A percentile compares a stretch with the other conserved stretches of the same genome.
These are phyloP conservation scores for Globisporangium cystogenes DNA, from an alignment of 352 stramenopile species.

Conservation along the genomic window DNA sequence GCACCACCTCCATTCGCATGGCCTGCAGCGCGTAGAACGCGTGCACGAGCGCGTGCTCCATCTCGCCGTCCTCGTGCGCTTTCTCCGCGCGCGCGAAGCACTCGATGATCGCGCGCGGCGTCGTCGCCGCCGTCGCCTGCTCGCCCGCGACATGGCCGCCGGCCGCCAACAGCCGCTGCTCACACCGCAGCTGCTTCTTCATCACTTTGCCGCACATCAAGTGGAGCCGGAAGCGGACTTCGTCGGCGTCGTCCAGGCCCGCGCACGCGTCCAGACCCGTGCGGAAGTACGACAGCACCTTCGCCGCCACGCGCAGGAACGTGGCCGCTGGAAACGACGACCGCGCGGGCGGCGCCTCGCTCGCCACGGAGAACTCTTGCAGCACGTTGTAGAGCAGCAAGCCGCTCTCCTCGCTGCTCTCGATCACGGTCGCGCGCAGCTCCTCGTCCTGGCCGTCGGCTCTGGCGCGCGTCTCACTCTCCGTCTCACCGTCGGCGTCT, in stretches of 20 bases:
- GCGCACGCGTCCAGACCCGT: conserved; percentile 29
- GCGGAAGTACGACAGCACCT: conserved; percentile 34
- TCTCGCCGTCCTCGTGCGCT: conserved; percentile 48
- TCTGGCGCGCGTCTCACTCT: conserved; percentile 9
- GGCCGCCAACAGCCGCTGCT: background rate
- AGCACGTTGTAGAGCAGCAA: conserved; percentile 69
- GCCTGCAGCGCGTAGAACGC: conserved; percentile 73
- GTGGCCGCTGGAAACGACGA: conserved; percentile 19
- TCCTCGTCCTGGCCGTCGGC: conserved; percentile 22
- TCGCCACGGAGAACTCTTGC: conserved; percentile 55
- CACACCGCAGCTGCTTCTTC: conserved; percentile 36
- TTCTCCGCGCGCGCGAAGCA: conserved; percentile 56
- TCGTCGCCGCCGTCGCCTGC: background rate
- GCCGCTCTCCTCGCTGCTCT: conserved; percentile 70
- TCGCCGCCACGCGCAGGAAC: conserved; percentile 24
- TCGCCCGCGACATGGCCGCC: too few species aligned
- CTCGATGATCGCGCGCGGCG: conserved; percentile 28
- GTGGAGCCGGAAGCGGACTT: conserved; percentile 55
- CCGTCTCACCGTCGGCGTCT: background rate
- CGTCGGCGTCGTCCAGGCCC: conserved; percentile 27
- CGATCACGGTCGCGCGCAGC: conserved; percentile 30
- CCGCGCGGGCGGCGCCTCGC: conserved; percentile 22
- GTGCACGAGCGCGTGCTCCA: conserved; percentile 69
- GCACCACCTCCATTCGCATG: conserved; percentile 49
- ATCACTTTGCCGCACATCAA: conserved; percentile 77